phyloP scores from a whole-genome alignment of 176 grass and related monocot genomes.

The Triticum dicoccoides region DNA sequence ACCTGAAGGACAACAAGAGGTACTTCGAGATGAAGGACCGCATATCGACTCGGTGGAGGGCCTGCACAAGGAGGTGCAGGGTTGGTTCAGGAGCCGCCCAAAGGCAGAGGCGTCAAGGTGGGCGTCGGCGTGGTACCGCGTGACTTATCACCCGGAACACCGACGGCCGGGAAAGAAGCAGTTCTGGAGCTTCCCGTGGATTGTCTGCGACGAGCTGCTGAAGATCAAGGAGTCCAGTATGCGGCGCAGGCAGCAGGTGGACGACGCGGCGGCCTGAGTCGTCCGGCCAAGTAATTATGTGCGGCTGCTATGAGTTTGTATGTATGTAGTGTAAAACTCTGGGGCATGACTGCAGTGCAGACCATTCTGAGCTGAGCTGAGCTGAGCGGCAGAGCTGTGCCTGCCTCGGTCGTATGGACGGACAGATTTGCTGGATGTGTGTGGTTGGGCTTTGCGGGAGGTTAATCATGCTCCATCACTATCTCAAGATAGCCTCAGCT shows the following conservation, averaged over 20 bases:
- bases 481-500: too few relatives aligned
- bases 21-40: constrained; percentile 92
- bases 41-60: constrained; percentile 54
- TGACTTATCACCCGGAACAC: constrained; percentile 67
- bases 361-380: not conserved
- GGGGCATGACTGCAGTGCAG: not conserved
- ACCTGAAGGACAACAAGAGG: constrained; percentile 76
- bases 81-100: constrained; percentile 43
- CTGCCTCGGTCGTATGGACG: not conserved
- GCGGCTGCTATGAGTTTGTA: too few relatives aligned
- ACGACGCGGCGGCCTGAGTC: not conserved
- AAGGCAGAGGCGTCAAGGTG: constrained; percentile 35
- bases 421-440: not conserved
- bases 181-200: constrained; percentile 89
- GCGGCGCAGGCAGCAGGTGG: constrained; percentile 11
- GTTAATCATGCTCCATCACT: not conserved
- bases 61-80: constrained; percentile 55
- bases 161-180: constrained; percentile 27
- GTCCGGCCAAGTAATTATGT: not conserved
- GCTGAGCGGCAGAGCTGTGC: not conserved
- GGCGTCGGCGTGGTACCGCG: constrained; percentile 90
- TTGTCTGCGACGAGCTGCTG: constrained; percentile 52
- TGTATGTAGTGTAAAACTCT: not conserved
- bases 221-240: constrained; percentile 48
- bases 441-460: not conserved